Percentiles rank a stretch among this genome's conserved stretches.
phyloP scores from a whole-genome alignment of 179 eudicot species.

The Gypsophila paniculata region DNA sequence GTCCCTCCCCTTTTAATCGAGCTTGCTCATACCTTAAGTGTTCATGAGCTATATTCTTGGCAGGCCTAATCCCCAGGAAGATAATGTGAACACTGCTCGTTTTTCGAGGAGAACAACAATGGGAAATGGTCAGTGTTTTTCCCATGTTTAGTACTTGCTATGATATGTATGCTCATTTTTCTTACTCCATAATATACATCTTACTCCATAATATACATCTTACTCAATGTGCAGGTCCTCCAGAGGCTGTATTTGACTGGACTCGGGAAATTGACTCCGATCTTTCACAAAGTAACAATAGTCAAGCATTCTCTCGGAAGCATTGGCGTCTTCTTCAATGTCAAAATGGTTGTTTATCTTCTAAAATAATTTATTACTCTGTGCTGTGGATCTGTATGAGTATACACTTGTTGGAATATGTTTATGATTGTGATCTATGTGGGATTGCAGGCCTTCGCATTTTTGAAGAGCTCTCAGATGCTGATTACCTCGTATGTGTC shows the following conservation, averaged over 20 bases:
- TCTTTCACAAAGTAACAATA: conserved; percentile 61
- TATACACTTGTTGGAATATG: no score
- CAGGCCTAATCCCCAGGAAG: conserved; percentile 88
- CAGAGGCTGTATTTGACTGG: conserved; percentile 90
- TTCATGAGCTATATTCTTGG: conserved; percentile 20
- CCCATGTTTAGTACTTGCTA: background rate
- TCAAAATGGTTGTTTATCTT: conserved; percentile 67
- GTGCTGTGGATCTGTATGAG: no score
- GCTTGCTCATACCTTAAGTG: background rate
- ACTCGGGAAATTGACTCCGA: conserved; percentile 77
- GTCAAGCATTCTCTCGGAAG: conserved; percentile 84
- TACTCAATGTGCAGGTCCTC: conserved; percentile 61
- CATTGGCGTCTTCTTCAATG: conserved; percentile 99
- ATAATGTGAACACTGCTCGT: conserved; percentile 60
- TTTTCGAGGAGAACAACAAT: conserved; percentile 80
- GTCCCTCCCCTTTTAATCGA: background rate
- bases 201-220: conserved; percentile 11
- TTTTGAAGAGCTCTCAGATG: conserved; percentile 95
- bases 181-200: conserved; percentile 2
- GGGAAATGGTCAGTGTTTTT: conserved; percentile 62
- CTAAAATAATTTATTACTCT: no score
- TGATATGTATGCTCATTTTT: conserved; percentile 11
- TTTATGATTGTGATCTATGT: no score
- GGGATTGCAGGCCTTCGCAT: conserved; percentile 99
- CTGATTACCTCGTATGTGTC: conserved; percentile 80